Conservation (phyloP, 805 yeast species). For the Kodamaea sagamina region DNA sequence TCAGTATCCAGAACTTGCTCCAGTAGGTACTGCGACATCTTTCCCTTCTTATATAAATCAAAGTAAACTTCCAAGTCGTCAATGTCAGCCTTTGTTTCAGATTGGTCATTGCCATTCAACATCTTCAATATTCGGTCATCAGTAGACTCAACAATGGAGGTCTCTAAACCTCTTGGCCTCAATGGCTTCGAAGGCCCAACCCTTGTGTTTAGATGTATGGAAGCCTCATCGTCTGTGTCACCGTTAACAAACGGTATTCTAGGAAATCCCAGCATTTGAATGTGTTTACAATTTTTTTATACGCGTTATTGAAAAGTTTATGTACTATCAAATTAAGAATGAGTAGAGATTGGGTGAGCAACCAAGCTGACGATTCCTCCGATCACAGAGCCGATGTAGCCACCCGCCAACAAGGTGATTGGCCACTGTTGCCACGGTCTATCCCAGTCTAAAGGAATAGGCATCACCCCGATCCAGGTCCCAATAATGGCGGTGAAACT, state of each 20-base stretch:
- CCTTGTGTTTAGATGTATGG: slow-evolving; percentile 39
- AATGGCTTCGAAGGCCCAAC: slow-evolving; percentile 44
- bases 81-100: slow-evolving; percentile 2
- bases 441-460: slow-evolving; percentile 97
- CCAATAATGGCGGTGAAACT: slow-evolving; percentile 50
- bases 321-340: slow-evolving; percentile 10
- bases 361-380: slow-evolving; percentile 46
- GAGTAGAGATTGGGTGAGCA: too few relatives aligned
- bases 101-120: slow-evolving; percentile 1
- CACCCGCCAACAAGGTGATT: slow-evolving; percentile 78
- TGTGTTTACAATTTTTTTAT: neutral
- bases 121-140: slow-evolving; percentile 24
- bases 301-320: slow-evolving; percentile 2
- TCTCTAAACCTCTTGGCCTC: slow-evolving; percentile 9
- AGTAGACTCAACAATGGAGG: slow-evolving; percentile 15
- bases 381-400: slow-evolving; percentile 66
- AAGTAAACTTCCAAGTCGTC: slow-evolving; percentile 14
- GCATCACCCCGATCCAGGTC: slow-evolving; percentile 90
- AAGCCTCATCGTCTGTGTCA: slow-evolving; percentile 45
- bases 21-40: slow-evolving; percentile 7
- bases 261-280: slow-evolving; percentile 29
- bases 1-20: slow-evolving; percentile 6
- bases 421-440: slow-evolving; percentile 98
- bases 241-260: slow-evolving; percentile 39
- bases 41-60: slow-evolving; percentile 14